Conservation (phyloP, 169 alveolate species). For the Eimeria praecox region DNA sequence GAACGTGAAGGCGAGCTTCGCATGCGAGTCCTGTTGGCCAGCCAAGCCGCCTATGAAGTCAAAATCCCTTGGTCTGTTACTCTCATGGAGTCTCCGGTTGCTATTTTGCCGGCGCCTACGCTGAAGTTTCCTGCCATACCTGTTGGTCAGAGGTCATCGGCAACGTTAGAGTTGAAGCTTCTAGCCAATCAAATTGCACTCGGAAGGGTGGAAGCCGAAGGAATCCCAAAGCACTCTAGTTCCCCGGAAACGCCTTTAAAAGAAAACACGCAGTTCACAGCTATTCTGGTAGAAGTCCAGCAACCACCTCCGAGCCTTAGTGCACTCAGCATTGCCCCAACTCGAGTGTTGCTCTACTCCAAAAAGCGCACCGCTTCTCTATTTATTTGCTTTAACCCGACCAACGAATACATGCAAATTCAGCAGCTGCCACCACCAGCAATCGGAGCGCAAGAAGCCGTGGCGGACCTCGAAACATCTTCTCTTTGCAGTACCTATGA, state of each 20-base stretch:
- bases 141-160: constrained; percentile 40
- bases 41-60: constrained; percentile 72
- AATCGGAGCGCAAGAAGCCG: not conserved
- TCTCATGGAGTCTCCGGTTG: constrained; percentile 15
- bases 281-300: constrained; percentile 46
- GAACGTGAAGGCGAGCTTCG: constrained; percentile 52
- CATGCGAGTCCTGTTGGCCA: constrained; percentile 67
- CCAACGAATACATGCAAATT: constrained; percentile 52
- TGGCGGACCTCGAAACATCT: not conserved
- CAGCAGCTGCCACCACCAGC: not conserved
- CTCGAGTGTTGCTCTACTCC: constrained; percentile 21
- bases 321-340: constrained; percentile 34
- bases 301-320: constrained; percentile 49
- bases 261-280: constrained; percentile 37
- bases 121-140: constrained; percentile 68
- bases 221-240: not conserved
- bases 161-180: constrained; percentile 58
- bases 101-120: constrained; percentile 55
- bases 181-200: not conserved
- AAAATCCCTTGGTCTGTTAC: constrained; percentile 57
- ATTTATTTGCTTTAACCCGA: constrained; percentile 44
- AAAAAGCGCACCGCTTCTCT: constrained; percentile 61
- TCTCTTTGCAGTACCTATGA: not conserved
- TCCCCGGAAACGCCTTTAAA: constrained; percentile 3
- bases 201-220: constrained; percentile 15